Conservation (phyloP, 495 filamentous ascomycete species). For the Trichoderma gamsii region DNA sequence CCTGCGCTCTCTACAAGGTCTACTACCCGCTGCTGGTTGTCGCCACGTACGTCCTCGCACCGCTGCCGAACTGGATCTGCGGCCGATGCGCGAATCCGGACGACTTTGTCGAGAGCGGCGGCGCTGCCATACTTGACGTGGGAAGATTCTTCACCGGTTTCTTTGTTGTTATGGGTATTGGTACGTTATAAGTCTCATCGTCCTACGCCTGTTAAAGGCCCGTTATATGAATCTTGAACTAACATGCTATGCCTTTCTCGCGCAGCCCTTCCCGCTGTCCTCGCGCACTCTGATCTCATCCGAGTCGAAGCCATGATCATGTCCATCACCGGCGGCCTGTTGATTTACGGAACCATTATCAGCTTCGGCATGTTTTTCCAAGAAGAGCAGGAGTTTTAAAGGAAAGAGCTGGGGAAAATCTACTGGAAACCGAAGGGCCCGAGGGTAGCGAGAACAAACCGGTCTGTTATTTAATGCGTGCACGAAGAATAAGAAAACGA, state of each 20-base stretch:
- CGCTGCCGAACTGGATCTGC: conserved; percentile 94
- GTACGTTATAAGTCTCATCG: conserved; percentile 49
- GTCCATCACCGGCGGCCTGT: conserved; percentile 82
- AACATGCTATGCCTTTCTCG: background rate
- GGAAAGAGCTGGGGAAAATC: no score
- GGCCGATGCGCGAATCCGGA: conserved; percentile 82
- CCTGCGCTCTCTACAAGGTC: conserved; percentile 85
- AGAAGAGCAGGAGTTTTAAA: conserved; percentile 78
- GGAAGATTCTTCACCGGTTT: conserved; percentile 94
- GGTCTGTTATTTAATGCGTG: background rate
- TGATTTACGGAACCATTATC: conserved; percentile 98
- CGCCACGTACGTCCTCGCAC: conserved; percentile 88
- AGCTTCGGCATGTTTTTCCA: conserved; percentile 97
- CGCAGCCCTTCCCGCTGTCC: conserved; percentile 79
- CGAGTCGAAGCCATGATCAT: conserved; percentile 83
- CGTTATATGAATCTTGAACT: background rate
- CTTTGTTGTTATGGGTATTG: conserved; percentile 95
- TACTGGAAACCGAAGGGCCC: background rate
- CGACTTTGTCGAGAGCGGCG: conserved; percentile 86
- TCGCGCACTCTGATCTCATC: conserved; percentile 82
- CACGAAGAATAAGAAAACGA: background rate
- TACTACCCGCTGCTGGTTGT: conserved; percentile 94
- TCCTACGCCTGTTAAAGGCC: background rate
- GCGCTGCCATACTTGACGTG: conserved; percentile 78
- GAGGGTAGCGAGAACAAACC: background rate